Evolutionary conservation across 768 basidiomycete genomes (phyloP).

Genomic region (Rhizopogon sp.): DNA sequence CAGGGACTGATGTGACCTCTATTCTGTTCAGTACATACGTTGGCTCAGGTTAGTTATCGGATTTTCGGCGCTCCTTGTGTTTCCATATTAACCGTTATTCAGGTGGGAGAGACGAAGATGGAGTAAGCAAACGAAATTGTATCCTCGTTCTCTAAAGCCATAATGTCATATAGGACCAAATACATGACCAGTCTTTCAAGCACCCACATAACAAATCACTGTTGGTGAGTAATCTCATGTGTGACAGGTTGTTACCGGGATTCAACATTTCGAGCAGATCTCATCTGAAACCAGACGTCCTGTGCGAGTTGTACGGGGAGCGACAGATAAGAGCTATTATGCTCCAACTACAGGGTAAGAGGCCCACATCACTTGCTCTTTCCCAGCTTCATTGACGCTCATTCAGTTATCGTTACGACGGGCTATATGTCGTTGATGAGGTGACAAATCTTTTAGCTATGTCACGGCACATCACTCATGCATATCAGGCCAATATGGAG

Average conservation of each 20-base stretch:
- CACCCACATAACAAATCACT: constrained; percentile 16
- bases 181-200: constrained; percentile 18
- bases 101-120: constrained; percentile 19
- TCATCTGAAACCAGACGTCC: constrained; percentile 25
- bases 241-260: not conserved
- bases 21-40: constrained; percentile 25
- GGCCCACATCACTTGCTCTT: not conserved
- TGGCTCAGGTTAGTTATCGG: constrained; percentile 22
- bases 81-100: not conserved
- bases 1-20: not conserved
- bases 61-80: not conserved
- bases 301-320: constrained; percentile 35
- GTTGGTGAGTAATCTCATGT: constrained; percentile 4
- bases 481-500: constrained; percentile 11
- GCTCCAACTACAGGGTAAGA: constrained; percentile 20
- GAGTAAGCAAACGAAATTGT: constrained; percentile 6
- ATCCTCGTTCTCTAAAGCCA: not conserved
- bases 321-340: constrained; percentile 8
- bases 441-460: constrained; percentile 5
- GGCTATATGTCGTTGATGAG: constrained; percentile 22
- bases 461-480: constrained; percentile 2
- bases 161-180: constrained; percentile 16
- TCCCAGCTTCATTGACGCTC: not conserved
- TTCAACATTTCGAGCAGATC: constrained; percentile 13
- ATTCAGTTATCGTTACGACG: constrained; percentile 27